A percentile compares a stretch with the other conserved stretches of the same genome.
phyloP scores from a whole-genome alignment of 2,329 filamentous ascomycete genomes.

The Stachybotrys chlorohalonatus region DNA sequence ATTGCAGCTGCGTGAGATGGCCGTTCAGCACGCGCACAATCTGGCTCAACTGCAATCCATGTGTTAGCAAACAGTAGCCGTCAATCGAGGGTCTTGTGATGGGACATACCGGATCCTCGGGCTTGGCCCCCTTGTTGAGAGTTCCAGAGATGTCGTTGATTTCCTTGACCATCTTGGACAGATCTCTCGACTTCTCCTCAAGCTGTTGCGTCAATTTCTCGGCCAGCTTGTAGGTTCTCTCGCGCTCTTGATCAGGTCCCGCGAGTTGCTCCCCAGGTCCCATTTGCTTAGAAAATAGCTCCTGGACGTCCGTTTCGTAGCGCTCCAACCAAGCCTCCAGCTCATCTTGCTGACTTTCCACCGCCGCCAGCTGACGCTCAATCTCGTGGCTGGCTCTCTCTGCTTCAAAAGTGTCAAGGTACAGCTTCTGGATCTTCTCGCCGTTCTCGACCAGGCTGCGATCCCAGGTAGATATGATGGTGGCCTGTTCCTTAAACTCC shows the following conservation, averaged over 20 bases:
- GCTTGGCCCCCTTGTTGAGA: conserved; percentile 80
- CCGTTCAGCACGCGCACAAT: conserved; percentile 93
- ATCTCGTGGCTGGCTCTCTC: conserved; percentile 90
- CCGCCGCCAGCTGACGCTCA: conserved; percentile 78
- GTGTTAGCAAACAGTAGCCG: conserved; percentile 14
- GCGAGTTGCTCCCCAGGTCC: conserved; percentile 67
- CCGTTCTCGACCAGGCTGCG: conserved; percentile 86
- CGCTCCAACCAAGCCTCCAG: conserved; percentile 79
- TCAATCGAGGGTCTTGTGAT: conserved; percentile 1
- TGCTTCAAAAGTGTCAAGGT: conserved; percentile 84
- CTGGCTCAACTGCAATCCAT: conserved; percentile 62
- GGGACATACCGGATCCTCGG: conserved; percentile 71
- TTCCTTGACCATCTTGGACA: conserved; percentile 95
- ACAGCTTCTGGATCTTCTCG: conserved; percentile 89
- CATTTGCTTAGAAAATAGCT: conserved; percentile 72
- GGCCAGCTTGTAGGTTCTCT: conserved; percentile 91
- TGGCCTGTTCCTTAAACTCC: conserved; percentile 85
- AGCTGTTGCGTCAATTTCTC: conserved; percentile 87
- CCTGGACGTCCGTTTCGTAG: conserved; percentile 86
- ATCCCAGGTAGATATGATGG: conserved; percentile 85
- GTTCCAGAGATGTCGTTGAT: conserved; percentile 90
- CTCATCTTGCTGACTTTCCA: conserved; percentile 90
- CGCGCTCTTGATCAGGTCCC: conserved; percentile 89
- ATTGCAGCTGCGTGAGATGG: conserved; percentile 84
- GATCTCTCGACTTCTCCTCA: conserved; percentile 87